phyloP scores from a whole-genome alignment of 305 asterid genomes.

The Solanum hybrid region DNA sequence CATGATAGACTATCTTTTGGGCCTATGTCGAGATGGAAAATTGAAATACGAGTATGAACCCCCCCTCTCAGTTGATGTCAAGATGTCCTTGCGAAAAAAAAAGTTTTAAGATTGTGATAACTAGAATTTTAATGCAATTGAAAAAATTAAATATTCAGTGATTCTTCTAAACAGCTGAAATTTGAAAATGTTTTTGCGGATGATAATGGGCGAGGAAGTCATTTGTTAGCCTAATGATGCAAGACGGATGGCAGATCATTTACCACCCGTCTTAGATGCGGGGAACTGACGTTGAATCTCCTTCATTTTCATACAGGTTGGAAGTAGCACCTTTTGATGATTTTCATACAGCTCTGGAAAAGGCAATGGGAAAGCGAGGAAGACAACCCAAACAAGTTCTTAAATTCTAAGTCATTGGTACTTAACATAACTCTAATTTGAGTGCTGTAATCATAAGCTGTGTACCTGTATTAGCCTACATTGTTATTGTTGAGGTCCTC shows the following conservation, averaged over 20 bases:
- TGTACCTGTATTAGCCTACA: background rate
- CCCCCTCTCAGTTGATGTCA: background rate
- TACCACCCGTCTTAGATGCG: background rate
- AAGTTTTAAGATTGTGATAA: background rate
- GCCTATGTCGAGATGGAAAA: constrained; percentile 53
- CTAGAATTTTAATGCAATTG: background rate
- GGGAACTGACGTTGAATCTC: background rate
- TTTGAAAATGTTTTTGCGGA: background rate
- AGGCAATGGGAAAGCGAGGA: constrained; percentile 81
- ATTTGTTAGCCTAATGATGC: background rate
- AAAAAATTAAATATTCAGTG: background rate
- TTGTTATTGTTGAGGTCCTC: background rate
- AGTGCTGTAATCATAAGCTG: background rate
- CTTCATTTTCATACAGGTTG: constrained; percentile 41
- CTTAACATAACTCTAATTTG: background rate
- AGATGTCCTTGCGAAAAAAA: background rate
- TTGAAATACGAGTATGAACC: constrained; percentile 61
- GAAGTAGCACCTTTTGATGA: constrained; percentile 65
- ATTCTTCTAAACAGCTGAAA: background rate
- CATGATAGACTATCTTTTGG: constrained; percentile 69
- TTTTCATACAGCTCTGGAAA: constrained; percentile 55
- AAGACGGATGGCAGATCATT: background rate
- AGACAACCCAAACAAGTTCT: constrained; percentile 87
- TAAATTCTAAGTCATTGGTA: constrained; percentile 31
- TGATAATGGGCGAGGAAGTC: background rate